Evolutionary conservation across 139 green algal genomes (phyloP).

Genomic region (Limnomonas spitsbergensis): DNA sequence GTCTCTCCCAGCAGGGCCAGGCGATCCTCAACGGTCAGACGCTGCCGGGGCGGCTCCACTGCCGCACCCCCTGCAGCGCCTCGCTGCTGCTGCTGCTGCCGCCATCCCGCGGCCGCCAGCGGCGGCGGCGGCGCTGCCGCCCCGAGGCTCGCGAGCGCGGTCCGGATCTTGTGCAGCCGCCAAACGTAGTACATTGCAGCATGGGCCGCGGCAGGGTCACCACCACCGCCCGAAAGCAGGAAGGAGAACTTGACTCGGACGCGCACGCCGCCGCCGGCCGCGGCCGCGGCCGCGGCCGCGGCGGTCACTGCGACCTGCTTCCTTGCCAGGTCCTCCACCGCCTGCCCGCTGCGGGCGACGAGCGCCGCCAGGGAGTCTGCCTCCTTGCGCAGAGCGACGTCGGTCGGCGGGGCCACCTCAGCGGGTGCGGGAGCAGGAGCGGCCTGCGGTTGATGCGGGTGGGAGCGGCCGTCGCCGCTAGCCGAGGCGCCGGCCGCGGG

Average conservation of each 20-base stretch:
- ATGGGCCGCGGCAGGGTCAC: slow-evolving; percentile 45
- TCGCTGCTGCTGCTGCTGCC: neutral
- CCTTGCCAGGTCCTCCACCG: slow-evolving; percentile 77
- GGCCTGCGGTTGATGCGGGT: neutral
- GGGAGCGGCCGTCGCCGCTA: too few relatives aligned
- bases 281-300: neutral
- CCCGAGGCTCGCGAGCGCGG: slow-evolving; percentile 1
- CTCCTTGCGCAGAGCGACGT: slow-evolving; percentile 47
- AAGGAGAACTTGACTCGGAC: slow-evolving; percentile 1
- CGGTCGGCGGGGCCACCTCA: slow-evolving; percentile 41
- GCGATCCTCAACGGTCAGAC: slow-evolving; percentile 53
- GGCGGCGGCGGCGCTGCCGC: neutral
- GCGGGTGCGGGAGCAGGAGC: slow-evolving; percentile 16
- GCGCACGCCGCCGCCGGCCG: neutral
- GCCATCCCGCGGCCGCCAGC: neutral
- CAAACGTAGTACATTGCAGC: slow-evolving; percentile 76
- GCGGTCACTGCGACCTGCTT: slow-evolving; percentile 48
- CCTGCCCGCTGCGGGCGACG: slow-evolving; percentile 78
- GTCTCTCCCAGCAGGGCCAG: slow-evolving; percentile 63
- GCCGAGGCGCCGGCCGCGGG: neutral
- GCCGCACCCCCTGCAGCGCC: too few relatives aligned
- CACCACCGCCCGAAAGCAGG: slow-evolving; percentile 13
- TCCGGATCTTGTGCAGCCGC: slow-evolving; percentile 47
- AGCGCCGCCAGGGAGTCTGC: slow-evolving; percentile 72
- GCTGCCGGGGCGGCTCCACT: neutral